phyloP scores from a whole-genome alignment of 345 rosid species.

The Pistacia vera region DNA sequence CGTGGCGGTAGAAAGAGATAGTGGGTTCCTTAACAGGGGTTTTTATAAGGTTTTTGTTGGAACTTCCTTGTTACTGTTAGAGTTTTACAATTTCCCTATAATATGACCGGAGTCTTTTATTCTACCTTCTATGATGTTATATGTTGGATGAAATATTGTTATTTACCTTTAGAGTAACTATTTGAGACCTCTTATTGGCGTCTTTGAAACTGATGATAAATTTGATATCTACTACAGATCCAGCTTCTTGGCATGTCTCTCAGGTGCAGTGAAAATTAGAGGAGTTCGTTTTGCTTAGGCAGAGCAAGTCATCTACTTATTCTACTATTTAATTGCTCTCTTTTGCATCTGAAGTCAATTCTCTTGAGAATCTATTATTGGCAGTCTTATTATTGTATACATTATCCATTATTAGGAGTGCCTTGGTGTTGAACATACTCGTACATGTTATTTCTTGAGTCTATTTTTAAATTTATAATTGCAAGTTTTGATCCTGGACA shows the following conservation, averaged over 20 bases:
- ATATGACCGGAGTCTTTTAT: constrained; percentile 3
- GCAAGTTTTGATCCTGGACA: neutral
- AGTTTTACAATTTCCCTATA: constrained; percentile 1
- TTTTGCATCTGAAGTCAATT: neutral
- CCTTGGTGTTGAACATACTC: neutral
- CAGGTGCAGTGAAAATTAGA: neutral
- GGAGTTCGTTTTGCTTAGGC: constrained; percentile 16
- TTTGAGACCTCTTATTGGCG: constrained; percentile 8
- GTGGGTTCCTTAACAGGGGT: constrained; percentile 2
- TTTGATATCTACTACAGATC: constrained; percentile 30
- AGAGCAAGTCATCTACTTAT: constrained; percentile 11
- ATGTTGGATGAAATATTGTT: constrained; percentile 21
- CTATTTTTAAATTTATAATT: neutral
- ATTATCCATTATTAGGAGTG: neutral
- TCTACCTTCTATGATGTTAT: neutral
- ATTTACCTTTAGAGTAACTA: constrained; percentile 9
- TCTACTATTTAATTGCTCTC: neutral
- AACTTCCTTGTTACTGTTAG: neutral
- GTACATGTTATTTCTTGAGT: neutral
- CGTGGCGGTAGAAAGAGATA: constrained; percentile 72
- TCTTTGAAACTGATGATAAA: constrained; percentile 26
- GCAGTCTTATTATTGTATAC: neutral
- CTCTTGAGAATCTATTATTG: neutral
- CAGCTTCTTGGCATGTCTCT: constrained; percentile 25
- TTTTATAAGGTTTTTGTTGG: constrained; percentile 23